Evolutionary conservation across 306 rosid species (phyloP).

Genomic region (Lagenaria siceraria): DNA sequence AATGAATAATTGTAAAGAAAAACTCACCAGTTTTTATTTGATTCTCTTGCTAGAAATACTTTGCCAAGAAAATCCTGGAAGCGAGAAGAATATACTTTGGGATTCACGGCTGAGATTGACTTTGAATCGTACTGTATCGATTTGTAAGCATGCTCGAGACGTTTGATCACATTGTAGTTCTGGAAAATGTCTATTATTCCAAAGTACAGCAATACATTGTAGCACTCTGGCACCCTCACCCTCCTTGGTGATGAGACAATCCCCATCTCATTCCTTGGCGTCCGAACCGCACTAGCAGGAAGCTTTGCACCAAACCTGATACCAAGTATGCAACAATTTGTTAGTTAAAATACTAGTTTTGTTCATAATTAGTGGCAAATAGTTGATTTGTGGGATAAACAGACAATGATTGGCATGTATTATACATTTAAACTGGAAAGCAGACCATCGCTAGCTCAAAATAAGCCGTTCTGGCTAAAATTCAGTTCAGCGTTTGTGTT

Average conservation of each 20-base stretch:
- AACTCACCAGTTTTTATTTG: slow-evolving; percentile 1
- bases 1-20: not conserved
- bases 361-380: not conserved
- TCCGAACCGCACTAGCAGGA: slow-evolving; percentile 20
- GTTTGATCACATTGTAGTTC: slow-evolving; percentile 21
- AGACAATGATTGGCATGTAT: not conserved
- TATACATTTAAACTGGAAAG: not conserved
- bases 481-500: not conserved
- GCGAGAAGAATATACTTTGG: slow-evolving; percentile 31
- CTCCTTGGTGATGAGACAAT: slow-evolving; percentile 1
- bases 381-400: too few species aligned
- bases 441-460: not conserved
- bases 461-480: not conserved
- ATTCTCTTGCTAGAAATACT: slow-evolving; percentile 21
- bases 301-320: slow-evolving; percentile 17
- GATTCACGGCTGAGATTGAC: slow-evolving; percentile 25
- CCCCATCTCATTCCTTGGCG: slow-evolving; percentile 16
- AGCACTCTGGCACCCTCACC: slow-evolving; percentile 17
- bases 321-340: slow-evolving; percentile 5
- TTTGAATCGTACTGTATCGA: slow-evolving; percentile 23
- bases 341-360: not conserved
- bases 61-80: slow-evolving; percentile 27
- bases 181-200: slow-evolving; percentile 25
- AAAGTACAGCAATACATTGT: slow-evolving; percentile 16
- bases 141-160: slow-evolving; percentile 32